Evolutionary conservation across 2,329 filamentous ascomycete genomes (phyloP).

Genomic region (Paecilomyces sp.): DNA sequence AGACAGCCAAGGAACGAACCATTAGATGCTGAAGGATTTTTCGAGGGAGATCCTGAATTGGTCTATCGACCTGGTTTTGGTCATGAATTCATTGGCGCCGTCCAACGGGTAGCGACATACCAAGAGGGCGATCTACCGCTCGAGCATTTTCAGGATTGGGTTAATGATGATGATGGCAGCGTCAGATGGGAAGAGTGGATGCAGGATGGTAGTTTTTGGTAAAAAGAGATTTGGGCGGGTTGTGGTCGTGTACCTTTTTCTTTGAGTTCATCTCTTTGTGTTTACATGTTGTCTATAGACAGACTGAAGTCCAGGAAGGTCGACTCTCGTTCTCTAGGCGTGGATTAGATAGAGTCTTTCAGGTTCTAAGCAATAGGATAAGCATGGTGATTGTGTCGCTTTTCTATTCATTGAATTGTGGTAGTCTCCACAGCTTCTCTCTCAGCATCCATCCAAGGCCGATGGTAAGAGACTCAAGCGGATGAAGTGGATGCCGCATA

Average conservation of each 20-base stretch:
- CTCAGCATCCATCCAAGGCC: too few species aligned
- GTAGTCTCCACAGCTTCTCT: background rate
- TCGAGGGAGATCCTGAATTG: constrained; percentile 7
- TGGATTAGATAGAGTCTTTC: background rate
- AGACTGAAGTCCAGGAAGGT: background rate
- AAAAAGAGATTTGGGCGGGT: background rate
- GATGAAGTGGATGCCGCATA: too few species aligned
- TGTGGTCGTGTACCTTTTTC: background rate
- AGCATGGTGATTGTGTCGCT: background rate
- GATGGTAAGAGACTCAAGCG: too few species aligned
- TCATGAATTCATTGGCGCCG: constrained; percentile 6
- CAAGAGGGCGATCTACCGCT: background rate
- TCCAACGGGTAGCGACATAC: constrained; percentile 1
- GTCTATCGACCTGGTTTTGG: constrained; percentile 7
- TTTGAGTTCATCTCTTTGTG: background rate
- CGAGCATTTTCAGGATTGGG: background rate
- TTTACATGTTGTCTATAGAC: background rate
- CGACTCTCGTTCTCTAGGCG: background rate
- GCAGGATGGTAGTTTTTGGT: background rate
- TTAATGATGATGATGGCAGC: background rate
- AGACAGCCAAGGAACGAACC: constrained; percentile 5
- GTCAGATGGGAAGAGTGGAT: background rate
- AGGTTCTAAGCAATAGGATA: background rate
- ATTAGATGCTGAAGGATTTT: constrained; percentile 2
- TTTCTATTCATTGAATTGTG: background rate